Base-by-base conservation (phyloP, 441 rosid species). In the Gossypium aridum region DNA sequence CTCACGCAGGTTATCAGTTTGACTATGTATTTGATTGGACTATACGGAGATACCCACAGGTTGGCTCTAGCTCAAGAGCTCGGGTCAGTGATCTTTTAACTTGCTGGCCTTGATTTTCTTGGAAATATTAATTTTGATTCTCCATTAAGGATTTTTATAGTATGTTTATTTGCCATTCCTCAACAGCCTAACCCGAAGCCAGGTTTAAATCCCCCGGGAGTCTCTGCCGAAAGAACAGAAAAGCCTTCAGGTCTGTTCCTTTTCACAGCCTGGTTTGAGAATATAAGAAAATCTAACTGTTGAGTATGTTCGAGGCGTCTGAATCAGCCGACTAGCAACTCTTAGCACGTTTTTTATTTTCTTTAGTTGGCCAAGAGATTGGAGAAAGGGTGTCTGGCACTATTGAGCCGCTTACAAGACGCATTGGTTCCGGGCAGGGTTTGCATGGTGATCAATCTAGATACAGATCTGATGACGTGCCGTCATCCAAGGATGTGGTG, bases 11-110 rank as follows among this genome's bases (percentile, higher is more conserved):
- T 72, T 87, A 88, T 81, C 91, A 88, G 78, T 87, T 90, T 64
- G 94, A 90, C 81, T 84, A 87, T 25, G 91, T 88, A 26, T 88
- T 87, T 76, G 89, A 89, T 83, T 89, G 93, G 91, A 89, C 91
- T 13, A 77, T 83, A 53, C 74, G 81, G 82, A 90, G 85, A 80
- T 83, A 85, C 81, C 94, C 91, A 39, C 94, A 85, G 83, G 80
- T 60, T 47, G 84, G 89, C 76, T 82, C 88, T 70, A 87, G 86
- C 79, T 85, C 92, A 26, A 88, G 91, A 85, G 77, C 87, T 66
- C 82, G 82, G 79, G 94, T 87, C 26, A 76, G 87, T 80, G 20
- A 9, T 57, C 67, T 16, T 53, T 51, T 20, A 26, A 22, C 68
- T 64, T 65, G 57, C 49, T 64, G 69, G 49, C 51, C 51, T 20